phyloP scores from a whole-genome alignment of 2,329 filamentous ascomycete species.

The Paraconiothyrium brasiliense region DNA sequence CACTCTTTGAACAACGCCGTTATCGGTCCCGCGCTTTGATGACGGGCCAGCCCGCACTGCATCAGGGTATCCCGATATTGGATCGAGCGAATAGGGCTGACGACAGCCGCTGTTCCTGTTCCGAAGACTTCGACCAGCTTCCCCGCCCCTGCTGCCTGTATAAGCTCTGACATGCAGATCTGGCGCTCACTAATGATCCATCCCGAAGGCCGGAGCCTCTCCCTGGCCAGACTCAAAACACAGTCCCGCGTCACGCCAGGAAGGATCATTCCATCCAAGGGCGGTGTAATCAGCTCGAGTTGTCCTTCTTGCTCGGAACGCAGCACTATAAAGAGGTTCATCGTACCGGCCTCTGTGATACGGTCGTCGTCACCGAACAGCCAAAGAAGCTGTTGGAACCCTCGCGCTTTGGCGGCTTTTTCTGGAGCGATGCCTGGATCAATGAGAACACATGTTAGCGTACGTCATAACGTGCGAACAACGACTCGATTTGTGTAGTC shows the following conservation, averaged over 20 bases:
- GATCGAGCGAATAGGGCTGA: constrained; percentile 12
- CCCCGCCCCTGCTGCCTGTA: background rate
- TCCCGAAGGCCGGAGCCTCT: constrained; percentile 3
- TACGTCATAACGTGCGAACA: background rate
- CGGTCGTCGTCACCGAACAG: constrained; percentile 8
- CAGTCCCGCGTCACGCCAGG: constrained; percentile 10
- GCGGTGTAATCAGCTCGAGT: constrained; percentile 4
- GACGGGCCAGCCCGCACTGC: constrained; percentile 4
- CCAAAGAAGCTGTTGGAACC: constrained; percentile 11
- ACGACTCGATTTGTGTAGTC: background rate
- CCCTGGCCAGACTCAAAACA: constrained; percentile 5
- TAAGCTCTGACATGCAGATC: constrained; percentile 1
- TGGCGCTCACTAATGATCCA: constrained; percentile 6
- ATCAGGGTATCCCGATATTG: background rate
- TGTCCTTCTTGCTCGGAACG: background rate
- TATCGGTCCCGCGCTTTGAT: constrained; percentile 2
- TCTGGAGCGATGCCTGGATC: constrained; percentile 6
- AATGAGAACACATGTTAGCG: background rate
- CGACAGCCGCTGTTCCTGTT: constrained; percentile 9
- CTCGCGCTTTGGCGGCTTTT: background rate
- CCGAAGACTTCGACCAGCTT: constrained; percentile 5
- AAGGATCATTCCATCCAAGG: constrained; percentile 9
- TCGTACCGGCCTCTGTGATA: constrained; percentile 9
- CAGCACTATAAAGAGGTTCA: constrained; percentile 10
- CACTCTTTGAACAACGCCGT: constrained; percentile 3